Percentiles rank a stretch among this genome's conserved stretches.
Evolutionary conservation across 129 eudicot genomes (phyloP).

Genomic region (Apium graveolens): DNA sequence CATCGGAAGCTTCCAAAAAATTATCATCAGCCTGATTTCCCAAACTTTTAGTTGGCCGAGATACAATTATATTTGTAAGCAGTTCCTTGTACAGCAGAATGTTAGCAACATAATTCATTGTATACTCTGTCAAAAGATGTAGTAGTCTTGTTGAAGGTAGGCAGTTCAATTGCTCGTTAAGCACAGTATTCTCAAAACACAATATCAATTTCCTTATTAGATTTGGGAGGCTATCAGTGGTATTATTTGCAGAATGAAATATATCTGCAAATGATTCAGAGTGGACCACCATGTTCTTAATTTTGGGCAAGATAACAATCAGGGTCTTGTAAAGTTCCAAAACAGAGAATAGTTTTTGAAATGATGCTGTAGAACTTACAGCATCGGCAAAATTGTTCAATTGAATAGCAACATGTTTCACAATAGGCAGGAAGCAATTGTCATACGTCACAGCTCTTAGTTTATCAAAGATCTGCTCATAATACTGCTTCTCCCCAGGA

Average conservation of each 20-base stretch:
- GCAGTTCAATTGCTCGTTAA: background rate
- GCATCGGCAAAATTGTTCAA: background rate
- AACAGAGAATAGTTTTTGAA: background rate
- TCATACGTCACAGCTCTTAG: background rate
- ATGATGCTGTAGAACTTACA: background rate
- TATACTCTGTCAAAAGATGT: conserved; percentile 13
- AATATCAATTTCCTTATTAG: background rate
- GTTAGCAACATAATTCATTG: background rate
- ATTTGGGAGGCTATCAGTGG: background rate
- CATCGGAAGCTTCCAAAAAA: background rate
- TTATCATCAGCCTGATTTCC: conserved; percentile 3
- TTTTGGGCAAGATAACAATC: background rate
- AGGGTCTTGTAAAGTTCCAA: background rate
- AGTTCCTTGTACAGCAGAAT: background rate
- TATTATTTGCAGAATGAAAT: background rate
- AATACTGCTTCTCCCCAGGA: background rate
- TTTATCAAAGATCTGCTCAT: background rate
- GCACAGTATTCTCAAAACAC: background rate
- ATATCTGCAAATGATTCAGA: background rate
- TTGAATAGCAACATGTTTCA: background rate
- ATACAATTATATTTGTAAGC: background rate
- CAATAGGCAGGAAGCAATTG: background rate
- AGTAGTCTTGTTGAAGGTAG: background rate
- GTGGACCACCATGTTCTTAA: background rate
- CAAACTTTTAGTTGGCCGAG: background rate